Base-by-base conservation (phyloP, 2,329 filamentous ascomycete species). In the Colletotrichum salicis region DNA sequence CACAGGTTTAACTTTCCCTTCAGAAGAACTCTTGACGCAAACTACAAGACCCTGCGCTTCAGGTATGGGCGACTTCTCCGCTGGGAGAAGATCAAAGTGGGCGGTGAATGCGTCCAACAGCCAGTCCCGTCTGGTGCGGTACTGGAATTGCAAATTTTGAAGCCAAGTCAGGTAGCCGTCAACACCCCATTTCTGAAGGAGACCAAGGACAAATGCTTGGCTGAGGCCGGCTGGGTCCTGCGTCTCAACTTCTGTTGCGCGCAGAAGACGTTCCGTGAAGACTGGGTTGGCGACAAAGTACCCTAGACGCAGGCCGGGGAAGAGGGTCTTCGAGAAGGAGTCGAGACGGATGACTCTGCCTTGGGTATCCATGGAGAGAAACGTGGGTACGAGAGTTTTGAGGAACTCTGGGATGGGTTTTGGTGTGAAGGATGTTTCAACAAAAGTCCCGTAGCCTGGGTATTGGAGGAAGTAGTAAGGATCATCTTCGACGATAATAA, bases 151-250 rank as follows among this genome's bases (percentile, higher is more conserved):
- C 67, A 95, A 84, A 79, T 90, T 85, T 71, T 93, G 89, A 63
- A 95, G 84, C 93, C 93, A 95, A 79, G 91, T 88, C 7, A 95
- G 80, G 78, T 93, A 95, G n/a, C 92, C 92, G 2, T 85, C 82
- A 75, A 94, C 91, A 13, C 91, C 92, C 93, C 93, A 95, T 73
- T 89, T 86, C 76, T 93, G 90, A 6, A 79, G 69, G 15, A 79
- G 69, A 4, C 67, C 56, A 1, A 79, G 67, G 0, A 72, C 70
- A 27, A 79, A 74, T 1, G 76, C 78, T 78, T 94, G 92, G 0
- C 89, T 87, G 71, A 93, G 86, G 51, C 93, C 93, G 24, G 88
- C 88, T 0, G 93, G 92, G 70, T 90, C 91, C 78, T 94, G 92
- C 1, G 89, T 91, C 29, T 89, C 90, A 29, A 90, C 86, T 65